These are phyloP conservation scores for Hanseniaspora occidentalis DNA, from an alignment of 805 yeast genomes.

Conservation along the genomic window DNA sequence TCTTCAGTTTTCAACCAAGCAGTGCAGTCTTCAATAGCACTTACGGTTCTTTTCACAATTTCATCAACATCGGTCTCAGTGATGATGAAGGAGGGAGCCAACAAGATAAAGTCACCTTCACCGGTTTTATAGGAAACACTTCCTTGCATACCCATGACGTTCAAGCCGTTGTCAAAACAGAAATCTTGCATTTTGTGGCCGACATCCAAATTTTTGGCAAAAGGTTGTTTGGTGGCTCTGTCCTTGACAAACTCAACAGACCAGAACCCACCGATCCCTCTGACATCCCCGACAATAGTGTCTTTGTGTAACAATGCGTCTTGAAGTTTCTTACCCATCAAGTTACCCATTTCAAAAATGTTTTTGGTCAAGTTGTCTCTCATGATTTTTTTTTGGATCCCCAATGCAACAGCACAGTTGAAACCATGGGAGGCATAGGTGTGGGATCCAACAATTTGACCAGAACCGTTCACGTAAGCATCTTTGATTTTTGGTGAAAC, in stretches of 20 bases:
- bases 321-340: slow-evolving; percentile 28
- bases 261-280: slow-evolving; percentile 55
- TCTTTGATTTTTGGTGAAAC: slow-evolving; percentile 30
- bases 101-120: slow-evolving; percentile 33
- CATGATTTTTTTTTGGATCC: slow-evolving; percentile 32
- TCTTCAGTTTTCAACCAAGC: slow-evolving; percentile 12
- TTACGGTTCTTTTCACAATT: slow-evolving; percentile 28
- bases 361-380: slow-evolving; percentile 27
- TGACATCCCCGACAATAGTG: slow-evolving; percentile 40
- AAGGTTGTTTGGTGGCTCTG: slow-evolving; percentile 37
- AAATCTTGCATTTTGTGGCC: slow-evolving; percentile 25
- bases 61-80: slow-evolving; percentile 31
- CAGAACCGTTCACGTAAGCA: slow-evolving; percentile 29
- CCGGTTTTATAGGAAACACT: slow-evolving; percentile 14
- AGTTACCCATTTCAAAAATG: slow-evolving; percentile 31
- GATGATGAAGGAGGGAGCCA: slow-evolving; percentile 35
- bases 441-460: slow-evolving; percentile 33
- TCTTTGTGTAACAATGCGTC: slow-evolving; percentile 22
- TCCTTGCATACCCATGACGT: slow-evolving; percentile 36
- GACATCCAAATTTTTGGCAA: slow-evolving; percentile 26
- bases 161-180: slow-evolving; percentile 34
- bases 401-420: slow-evolving; percentile 34
- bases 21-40: slow-evolving; percentile 27
- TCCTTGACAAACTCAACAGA: slow-evolving; percentile 45
- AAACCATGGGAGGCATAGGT: slow-evolving; percentile 39